These are phyloP conservation scores for Phenoliferia sp. DNA, from an alignment of 1,284 basidiomycete genomes.

Conservation along the genomic window DNA sequence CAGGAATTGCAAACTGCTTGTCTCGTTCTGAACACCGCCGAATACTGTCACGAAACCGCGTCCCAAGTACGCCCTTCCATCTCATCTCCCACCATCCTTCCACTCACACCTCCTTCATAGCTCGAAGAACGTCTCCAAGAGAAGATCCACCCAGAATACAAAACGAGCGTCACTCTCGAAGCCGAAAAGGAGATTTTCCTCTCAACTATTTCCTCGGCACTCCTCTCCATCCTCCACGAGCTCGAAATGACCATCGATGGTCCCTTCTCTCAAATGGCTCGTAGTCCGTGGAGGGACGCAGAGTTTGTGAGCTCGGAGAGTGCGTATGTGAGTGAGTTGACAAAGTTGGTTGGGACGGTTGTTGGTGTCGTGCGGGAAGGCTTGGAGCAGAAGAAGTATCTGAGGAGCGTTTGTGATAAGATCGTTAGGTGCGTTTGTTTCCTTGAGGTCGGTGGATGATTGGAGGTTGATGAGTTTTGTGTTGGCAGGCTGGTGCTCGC, in stretches of 20 bases:
- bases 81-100: no score
- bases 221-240: constrained; percentile 70
- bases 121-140: constrained; percentile 86
- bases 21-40: constrained; percentile 89
- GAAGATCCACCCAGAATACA: constrained; percentile 69
- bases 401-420: constrained; percentile 87
- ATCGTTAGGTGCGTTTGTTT: constrained; percentile 60
- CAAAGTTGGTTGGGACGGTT: constrained; percentile 59
- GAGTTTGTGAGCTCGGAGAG: constrained; percentile 82
- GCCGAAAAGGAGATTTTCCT: constrained; percentile 82
- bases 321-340: constrained; percentile 69
- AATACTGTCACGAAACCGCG: constrained; percentile 92
- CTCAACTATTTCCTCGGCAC: constrained; percentile 75
- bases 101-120: constrained; percentile 45
- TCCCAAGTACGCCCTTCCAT: constrained; percentile 55
- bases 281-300: constrained; percentile 67
- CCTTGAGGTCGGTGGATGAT: not conserved
- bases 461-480: constrained; percentile 12
- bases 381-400: constrained; percentile 87
- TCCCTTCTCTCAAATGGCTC: constrained; percentile 65
- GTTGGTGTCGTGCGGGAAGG: constrained; percentile 62
- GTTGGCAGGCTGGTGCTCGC: constrained; percentile 63
- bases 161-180: constrained; percentile 74
- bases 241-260: constrained; percentile 74
- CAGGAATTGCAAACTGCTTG: constrained; percentile 73